Base-by-base conservation (phyloP, 2,329 filamentous ascomycete species). In the Monilinia fructicola region DNA sequence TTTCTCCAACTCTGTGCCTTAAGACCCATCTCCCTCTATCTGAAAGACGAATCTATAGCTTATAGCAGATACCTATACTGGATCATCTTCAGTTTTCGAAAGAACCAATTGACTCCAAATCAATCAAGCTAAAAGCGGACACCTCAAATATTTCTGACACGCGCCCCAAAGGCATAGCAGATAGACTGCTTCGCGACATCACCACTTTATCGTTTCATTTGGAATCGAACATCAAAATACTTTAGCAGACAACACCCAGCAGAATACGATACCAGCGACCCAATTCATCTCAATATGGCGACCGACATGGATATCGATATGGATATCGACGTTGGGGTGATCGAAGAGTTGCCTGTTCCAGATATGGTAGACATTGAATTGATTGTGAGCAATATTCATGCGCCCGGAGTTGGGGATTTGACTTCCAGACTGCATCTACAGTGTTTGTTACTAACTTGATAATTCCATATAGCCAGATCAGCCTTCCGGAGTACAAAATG, bases 251-350 rank as follows among this genome's bases (percentile, higher is more conserved):
- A 23, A 65, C 38, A 46, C 38, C 18, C 23, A 46, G 16, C 11
- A 54, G 14, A n/a, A 40, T 40, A 53, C 31, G 12, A 60, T 42
- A 58, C 31, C 18, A 31, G 18, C 55, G 18, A 59, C 18, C n/a
- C 14, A 4, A 16, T 11, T 54, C 50, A 48, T 59, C 42, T 65
- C 65, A 71, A 54, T 31, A 76, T 76, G 73, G 72, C 73, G 48
- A 71, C 71, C 56, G 77, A 81, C 66, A 88, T 91, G 88, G 89
- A 92, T 77, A 87, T 92, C 66, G 89, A 91, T 70, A 90, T 92
- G 87, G 89, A 88, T 73, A 81, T 91, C 84, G 89, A 88, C 73
- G 81, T 91, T 42, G 82, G 82, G 46, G 78, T 82, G 4, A 81
- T 84, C 44, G 81, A 78, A 16, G 72, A 74, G 56, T 67, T 55